Evolutionary conservation across 1,139 yeast genomes (phyloP).

Genomic region (Zhuliangozyma blackwelliae): DNA sequence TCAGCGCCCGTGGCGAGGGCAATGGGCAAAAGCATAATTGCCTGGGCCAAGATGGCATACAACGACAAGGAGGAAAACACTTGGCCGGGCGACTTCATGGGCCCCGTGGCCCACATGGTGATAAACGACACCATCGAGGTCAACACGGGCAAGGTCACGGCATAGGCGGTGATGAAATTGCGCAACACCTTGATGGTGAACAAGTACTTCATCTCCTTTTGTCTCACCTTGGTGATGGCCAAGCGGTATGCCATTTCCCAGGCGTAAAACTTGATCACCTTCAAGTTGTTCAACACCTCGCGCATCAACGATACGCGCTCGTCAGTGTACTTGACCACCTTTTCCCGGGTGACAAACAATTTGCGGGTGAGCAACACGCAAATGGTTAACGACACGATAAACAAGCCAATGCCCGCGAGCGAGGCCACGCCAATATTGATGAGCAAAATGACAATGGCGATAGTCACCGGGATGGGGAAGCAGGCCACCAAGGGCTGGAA

Average conservation of each 20-base stretch:
- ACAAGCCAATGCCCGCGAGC: slow-evolving; percentile 42
- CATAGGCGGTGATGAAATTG: slow-evolving; percentile 44
- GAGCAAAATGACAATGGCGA: slow-evolving; percentile 34
- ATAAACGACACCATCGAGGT: slow-evolving; percentile 41
- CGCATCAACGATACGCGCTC: slow-evolving; percentile 42
- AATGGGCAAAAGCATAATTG: slow-evolving; percentile 49
- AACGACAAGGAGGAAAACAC: slow-evolving; percentile 51
- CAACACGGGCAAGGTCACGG: slow-evolving; percentile 40
- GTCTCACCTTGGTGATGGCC: slow-evolving; percentile 32
- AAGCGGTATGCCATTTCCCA: slow-evolving; percentile 46
- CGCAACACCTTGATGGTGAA: slow-evolving; percentile 43
- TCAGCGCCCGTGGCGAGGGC: slow-evolving; percentile 55
- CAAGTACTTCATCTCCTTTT: slow-evolving; percentile 36
- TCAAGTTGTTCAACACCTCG: slow-evolving; percentile 39
- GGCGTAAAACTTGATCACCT: slow-evolving; percentile 44
- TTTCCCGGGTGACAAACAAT: slow-evolving; percentile 34
- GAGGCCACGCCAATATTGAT: slow-evolving; percentile 37
- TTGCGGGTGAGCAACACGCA: slow-evolving; percentile 35
- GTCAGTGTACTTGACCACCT: slow-evolving; percentile 38
- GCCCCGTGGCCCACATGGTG: slow-evolving; percentile 38
- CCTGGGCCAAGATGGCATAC: slow-evolving; percentile 48
- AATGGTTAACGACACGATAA: slow-evolving; percentile 33
- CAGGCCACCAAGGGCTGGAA: slow-evolving; percentile 43
- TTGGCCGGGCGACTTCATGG: slow-evolving; percentile 37
- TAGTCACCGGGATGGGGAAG: slow-evolving; percentile 43